phyloP scores from a whole-genome alignment of 768 basidiomycete genomes.

The Agaricus subrufescens region DNA sequence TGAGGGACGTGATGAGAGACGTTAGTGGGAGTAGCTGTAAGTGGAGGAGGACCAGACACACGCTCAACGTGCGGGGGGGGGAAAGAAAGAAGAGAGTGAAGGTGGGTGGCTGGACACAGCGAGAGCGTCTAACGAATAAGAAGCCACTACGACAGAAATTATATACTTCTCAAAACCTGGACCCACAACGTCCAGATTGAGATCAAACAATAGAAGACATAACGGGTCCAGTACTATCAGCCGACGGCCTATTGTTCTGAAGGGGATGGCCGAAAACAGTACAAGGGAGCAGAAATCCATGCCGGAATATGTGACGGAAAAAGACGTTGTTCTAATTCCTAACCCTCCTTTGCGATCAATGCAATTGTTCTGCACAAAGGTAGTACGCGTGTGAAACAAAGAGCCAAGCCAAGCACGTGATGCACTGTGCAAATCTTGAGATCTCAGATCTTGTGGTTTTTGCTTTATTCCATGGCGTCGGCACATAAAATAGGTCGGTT shows the following conservation, averaged over 20 bases:
- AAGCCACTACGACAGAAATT: conserved; percentile 11
- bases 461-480: conserved; percentile 11
- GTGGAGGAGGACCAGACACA: conserved; percentile 22
- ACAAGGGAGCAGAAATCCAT: not conserved
- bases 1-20: not conserved
- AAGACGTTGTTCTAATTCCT: not conserved
- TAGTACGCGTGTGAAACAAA: too few species aligned
- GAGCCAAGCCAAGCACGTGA: not conserved
- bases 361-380: too few species aligned
- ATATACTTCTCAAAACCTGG: conserved; percentile 16
- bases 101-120: conserved; percentile 9
- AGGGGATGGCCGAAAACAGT: not conserved
- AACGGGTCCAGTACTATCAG: not conserved
- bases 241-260: not conserved
- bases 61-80: conserved; percentile 25
- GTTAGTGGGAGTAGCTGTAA: not conserved
- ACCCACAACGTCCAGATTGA: conserved; percentile 24
- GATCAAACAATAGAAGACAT: not conserved
- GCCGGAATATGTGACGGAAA: not conserved
- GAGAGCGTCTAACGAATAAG: conserved; percentile 1
- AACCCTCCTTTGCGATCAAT: too few species aligned
- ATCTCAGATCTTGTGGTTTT: not conserved
- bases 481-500: conserved; percentile 35
- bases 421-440: not conserved
- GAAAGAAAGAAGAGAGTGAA: conserved; percentile 8